phyloP scores from a whole-genome alignment of 139 green algal species.

The Tetraselmis chui region DNA sequence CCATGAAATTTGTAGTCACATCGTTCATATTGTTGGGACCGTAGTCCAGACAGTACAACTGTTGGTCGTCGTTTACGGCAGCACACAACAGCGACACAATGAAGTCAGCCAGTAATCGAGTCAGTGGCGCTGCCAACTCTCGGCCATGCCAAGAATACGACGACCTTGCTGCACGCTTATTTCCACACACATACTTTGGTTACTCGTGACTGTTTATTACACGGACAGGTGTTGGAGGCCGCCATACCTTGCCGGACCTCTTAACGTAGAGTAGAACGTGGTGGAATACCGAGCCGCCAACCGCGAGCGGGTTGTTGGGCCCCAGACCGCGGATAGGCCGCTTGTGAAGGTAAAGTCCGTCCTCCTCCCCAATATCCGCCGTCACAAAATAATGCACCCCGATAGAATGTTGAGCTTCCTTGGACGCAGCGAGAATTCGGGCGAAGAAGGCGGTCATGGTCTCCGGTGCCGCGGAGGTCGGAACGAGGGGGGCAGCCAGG shows the following conservation, averaged over 20 bases:
- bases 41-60: slow-evolving; percentile 30
- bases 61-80: no score
- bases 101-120: no score
- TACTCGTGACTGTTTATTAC: no score
- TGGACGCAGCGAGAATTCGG: neutral
- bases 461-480: neutral
- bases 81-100: no score
- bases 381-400: neutral
- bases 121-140: neutral
- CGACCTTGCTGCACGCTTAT: no score
- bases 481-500: neutral
- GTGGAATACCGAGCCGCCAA: slow-evolving; percentile 33
- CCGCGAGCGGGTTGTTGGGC: slow-evolving; percentile 14
- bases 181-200: no score
- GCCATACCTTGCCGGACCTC: neutral
- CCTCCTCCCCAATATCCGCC: neutral
- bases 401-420: neutral
- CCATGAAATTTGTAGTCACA: slow-evolving; percentile 31
- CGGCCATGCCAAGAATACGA: neutral
- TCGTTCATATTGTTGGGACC: slow-evolving; percentile 27
- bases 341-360: slow-evolving; percentile 43
- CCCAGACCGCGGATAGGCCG: slow-evolving; percentile 8
- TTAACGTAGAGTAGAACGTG: slow-evolving; percentile 37
- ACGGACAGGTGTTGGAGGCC: no score
- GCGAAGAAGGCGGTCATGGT: neutral